These are phyloP conservation scores for Xylaria sp. DNA, from an alignment of 2,329 filamentous ascomycete genomes.

Conservation along the genomic window DNA sequence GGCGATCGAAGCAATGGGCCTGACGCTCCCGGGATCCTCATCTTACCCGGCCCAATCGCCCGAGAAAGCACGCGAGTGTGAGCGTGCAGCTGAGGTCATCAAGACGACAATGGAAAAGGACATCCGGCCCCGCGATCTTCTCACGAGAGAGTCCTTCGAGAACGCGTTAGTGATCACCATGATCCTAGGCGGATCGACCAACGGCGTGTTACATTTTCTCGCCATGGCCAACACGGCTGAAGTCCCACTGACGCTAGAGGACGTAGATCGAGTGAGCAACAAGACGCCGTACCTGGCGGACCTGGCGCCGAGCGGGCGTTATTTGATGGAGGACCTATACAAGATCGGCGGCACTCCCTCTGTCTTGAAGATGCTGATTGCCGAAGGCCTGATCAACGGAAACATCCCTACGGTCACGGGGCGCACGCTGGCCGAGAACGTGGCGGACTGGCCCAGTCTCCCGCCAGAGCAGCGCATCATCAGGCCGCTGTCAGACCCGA, in stretches of 20 bases:
- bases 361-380: conserved; percentile 78
- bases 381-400: conserved; percentile 75
- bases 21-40: conserved; percentile 83
- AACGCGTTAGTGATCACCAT: conserved; percentile 92
- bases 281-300: conserved; percentile 89
- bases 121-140: conserved; percentile 81
- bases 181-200: conserved; percentile 90
- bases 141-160: conserved; percentile 84
- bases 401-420: conserved; percentile 78
- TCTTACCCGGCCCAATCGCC: conserved; percentile 84
- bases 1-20: conserved; percentile 87
- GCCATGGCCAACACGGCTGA: conserved; percentile 90
- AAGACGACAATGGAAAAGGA: conserved; percentile 81
- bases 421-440: conserved; percentile 78
- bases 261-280: conserved; percentile 82
- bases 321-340: conserved; percentile 83
- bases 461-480: conserved; percentile 78
- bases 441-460: conserved; percentile 73
- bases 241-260: conserved; percentile 79
- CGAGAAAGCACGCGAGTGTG: conserved; percentile 87
- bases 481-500: conserved; percentile 73
- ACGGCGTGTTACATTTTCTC: conserved; percentile 87
- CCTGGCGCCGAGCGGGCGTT: conserved; percentile 83
- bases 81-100: conserved; percentile 82
- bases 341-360: conserved; percentile 79